Conservation (phyloP, 768 basidiomycete species). For the Russula lepida region DNA sequence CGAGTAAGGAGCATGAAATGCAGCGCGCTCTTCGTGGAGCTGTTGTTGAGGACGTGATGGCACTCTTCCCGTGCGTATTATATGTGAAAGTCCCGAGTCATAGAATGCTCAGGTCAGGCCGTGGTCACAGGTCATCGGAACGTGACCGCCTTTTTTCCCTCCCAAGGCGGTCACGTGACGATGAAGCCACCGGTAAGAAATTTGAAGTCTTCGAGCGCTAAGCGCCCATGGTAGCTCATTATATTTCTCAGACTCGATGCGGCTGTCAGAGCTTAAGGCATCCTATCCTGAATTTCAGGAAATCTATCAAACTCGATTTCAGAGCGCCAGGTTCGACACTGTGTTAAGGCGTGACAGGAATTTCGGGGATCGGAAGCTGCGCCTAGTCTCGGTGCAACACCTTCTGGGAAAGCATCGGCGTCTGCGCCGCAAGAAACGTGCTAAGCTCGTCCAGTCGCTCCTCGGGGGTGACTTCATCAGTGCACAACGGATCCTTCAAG, state of each 20-base stretch:
- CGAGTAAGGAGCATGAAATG: not conserved
- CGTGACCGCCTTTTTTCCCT: not conserved
- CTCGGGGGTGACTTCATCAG: not conserved
- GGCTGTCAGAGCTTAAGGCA: not conserved
- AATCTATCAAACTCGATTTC: not conserved
- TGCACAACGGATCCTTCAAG: not conserved
- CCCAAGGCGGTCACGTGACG: not conserved
- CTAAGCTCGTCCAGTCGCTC: not conserved
- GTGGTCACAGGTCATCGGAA: not conserved
- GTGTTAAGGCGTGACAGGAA: not conserved
- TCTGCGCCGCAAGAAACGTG: not conserved
- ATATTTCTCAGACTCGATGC: not conserved
- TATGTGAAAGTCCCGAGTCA: not conserved
- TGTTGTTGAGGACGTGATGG: not conserved
- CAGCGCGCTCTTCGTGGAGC: not conserved
- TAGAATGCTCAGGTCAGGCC: not conserved
- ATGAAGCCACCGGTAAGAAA: not conserved
- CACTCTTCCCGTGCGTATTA: conserved; percentile 4
- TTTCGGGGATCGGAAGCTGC: not conserved
- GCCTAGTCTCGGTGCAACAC: not conserved
- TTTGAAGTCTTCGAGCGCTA: not conserved
- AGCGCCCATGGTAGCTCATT: not conserved
- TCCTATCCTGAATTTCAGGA: not conserved
- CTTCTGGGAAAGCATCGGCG: not conserved
- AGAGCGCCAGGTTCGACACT: not conserved